Evolutionary conservation across 768 basidiomycete species (phyloP).

Genomic region (Pulveroboletus sp.): DNA sequence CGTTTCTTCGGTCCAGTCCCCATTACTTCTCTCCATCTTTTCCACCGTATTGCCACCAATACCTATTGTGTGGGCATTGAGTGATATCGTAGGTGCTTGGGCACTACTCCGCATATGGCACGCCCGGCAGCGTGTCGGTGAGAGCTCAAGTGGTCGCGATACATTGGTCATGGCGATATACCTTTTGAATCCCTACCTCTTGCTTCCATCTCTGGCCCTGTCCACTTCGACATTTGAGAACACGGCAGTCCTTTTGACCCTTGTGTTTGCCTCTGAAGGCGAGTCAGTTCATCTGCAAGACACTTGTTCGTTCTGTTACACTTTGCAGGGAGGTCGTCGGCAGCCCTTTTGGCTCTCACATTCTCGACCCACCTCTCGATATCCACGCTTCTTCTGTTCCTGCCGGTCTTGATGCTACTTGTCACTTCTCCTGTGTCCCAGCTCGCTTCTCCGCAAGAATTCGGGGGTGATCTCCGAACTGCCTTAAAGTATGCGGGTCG

Average conservation of each 20-base stretch:
- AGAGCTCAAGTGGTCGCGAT: conserved; percentile 43
- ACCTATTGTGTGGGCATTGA: conserved; percentile 64
- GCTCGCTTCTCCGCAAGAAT: conserved; percentile 53
- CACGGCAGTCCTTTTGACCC: conserved; percentile 54
- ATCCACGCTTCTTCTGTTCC: conserved; percentile 64
- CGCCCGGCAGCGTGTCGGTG: conserved; percentile 36
- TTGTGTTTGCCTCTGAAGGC: conserved; percentile 74
- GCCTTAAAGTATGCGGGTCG: conserved; percentile 35
- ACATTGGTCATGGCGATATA: conserved; percentile 61
- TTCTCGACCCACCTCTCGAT: conserved; percentile 67
- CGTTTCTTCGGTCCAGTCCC: conserved; percentile 51
- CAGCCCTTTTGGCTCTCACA: conserved; percentile 62
- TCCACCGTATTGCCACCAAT: conserved; percentile 60
- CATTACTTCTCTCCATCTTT: conserved; percentile 72
- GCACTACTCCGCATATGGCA: conserved; percentile 66
- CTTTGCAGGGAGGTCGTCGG: conserved; percentile 50
- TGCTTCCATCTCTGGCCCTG: conserved; percentile 72
- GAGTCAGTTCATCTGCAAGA: conserved; percentile 4
- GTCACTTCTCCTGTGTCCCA: conserved; percentile 58
- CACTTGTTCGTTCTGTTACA: background rate
- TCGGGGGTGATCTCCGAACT: conserved; percentile 13
- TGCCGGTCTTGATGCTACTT: conserved; percentile 62
- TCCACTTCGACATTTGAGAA: conserved; percentile 86
- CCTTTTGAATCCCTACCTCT: conserved; percentile 84
- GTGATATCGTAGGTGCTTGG: conserved; percentile 66